Percentiles rank a stretch among this genome's conserved stretches.
Evolutionary conservation across 1,284 basidiomycete species (phyloP).

Genomic region (Boletus holoroseus): DNA sequence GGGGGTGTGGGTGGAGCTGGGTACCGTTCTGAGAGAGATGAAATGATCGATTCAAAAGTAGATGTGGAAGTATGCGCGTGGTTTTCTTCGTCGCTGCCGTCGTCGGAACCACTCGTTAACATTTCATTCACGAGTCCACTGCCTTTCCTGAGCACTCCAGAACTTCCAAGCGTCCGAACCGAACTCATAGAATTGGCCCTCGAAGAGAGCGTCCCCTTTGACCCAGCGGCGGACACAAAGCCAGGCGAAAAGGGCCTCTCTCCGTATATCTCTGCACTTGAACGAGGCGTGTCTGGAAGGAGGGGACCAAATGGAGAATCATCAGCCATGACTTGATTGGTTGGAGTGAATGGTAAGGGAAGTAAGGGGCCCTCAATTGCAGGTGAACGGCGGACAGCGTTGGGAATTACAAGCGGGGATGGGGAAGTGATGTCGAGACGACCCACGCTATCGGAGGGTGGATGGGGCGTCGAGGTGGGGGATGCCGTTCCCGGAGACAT

Average conservation of each 20-base stretch:
- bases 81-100: conserved; percentile 1
- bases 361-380: neutral
- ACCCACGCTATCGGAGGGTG: neutral
- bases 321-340: conserved; percentile 18
- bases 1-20: conserved; percentile 30
- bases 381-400: neutral
- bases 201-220: conserved; percentile 9
- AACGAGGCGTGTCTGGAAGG: conserved; percentile 30
- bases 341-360: conserved; percentile 21
- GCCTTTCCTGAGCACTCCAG: conserved; percentile 13
- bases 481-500: neutral
- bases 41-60: conserved; percentile 17
- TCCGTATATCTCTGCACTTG: conserved; percentile 29
- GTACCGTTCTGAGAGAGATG: conserved; percentile 33
- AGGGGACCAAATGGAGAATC: conserved; percentile 32
- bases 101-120: neutral
- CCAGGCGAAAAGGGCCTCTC: conserved; percentile 26
- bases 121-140: conserved; percentile 24
- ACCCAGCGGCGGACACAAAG: conserved; percentile 1
- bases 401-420: conserved; percentile 13
- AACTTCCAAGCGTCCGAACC: conserved; percentile 10
- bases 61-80: conserved; percentile 1
- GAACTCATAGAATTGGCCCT: conserved; percentile 18
- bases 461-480: neutral
- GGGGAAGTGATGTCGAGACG: conserved; percentile 2